phyloP scores from a whole-genome alignment of 1,139 yeast genomes.

The Blastobotrys arbuscula region DNA sequence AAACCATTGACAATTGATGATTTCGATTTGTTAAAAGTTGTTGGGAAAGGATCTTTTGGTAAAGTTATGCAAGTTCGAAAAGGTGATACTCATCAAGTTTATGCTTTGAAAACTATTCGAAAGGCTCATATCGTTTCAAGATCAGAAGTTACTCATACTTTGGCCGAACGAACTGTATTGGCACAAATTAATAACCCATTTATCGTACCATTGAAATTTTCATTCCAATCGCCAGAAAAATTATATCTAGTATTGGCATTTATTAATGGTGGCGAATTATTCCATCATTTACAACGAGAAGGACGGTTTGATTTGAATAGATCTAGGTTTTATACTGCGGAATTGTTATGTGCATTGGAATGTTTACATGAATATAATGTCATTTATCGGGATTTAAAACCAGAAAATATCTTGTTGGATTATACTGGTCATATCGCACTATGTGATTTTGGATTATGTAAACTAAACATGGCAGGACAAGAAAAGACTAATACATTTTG shows the following conservation, averaged over 20 bases:
- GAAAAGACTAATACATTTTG: constrained; percentile 93
- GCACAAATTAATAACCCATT: constrained; percentile 95
- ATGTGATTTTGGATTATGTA: constrained; percentile 95
- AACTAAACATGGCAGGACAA: constrained; percentile 82
- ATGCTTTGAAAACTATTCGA: constrained; percentile 88
- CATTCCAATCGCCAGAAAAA: constrained; percentile 94
- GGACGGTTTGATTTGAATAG: constrained; percentile 87
- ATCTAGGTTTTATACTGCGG: constrained; percentile 90
- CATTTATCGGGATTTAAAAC: constrained; percentile 90
- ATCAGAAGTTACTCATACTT: constrained; percentile 91
- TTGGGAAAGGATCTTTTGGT: constrained; percentile 97
- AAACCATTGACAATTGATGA: constrained; percentile 80
- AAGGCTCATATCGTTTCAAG: constrained; percentile 91
- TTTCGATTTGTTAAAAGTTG: constrained; percentile 86
- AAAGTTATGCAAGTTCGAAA: constrained; percentile 98
- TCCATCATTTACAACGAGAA: constrained; percentile 88
- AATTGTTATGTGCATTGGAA: constrained; percentile 85
- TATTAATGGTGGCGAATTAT: constrained; percentile 95
- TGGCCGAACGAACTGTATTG: constrained; percentile 91
- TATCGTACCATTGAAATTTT: constrained; percentile 93
- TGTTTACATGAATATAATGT: constrained; percentile 86
- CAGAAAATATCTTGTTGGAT: constrained; percentile 88
- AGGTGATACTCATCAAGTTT: constrained; percentile 88
- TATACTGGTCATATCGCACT: constrained; percentile 96
- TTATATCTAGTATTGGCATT: constrained; percentile 84